Evolutionary conservation across 768 basidiomycete species (phyloP).

Genomic region (Suillus subluteus): DNA sequence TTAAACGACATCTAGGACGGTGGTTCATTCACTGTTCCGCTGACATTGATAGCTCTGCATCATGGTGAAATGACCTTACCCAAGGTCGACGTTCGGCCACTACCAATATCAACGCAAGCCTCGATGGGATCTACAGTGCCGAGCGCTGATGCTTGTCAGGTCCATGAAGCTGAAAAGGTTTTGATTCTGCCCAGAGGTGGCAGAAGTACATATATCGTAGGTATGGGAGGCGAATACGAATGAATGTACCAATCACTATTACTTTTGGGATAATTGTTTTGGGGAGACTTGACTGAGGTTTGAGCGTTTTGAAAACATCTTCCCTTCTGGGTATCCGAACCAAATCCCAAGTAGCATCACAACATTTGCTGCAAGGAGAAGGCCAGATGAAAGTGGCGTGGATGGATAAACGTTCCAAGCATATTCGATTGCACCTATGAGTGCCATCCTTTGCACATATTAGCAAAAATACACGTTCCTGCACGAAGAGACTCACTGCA

Average conservation of each 20-base stretch:
- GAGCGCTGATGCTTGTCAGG: slow-evolving; percentile 78
- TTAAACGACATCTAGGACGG: slow-evolving; percentile 52
- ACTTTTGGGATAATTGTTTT: neutral
- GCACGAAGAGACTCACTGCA: slow-evolving; percentile 56
- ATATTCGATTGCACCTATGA: slow-evolving; percentile 73
- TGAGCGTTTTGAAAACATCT: slow-evolving; percentile 12
- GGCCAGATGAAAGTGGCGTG: slow-evolving; percentile 62
- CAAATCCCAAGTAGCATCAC: slow-evolving; percentile 59
- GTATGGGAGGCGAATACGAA: slow-evolving; percentile 54
- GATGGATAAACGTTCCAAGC: slow-evolving; percentile 91
- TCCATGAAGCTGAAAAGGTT: slow-evolving; percentile 81
- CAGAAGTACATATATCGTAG: slow-evolving; percentile 78
- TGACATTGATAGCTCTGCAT: slow-evolving; percentile 86
- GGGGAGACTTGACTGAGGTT: neutral
- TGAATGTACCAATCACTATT: slow-evolving; percentile 12
- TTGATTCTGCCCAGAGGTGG: slow-evolving; percentile 83
- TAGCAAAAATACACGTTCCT: neutral
- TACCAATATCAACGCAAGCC: slow-evolving; percentile 53
- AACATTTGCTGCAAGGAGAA: slow-evolving; percentile 55
- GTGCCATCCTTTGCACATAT: slow-evolving; percentile 49
- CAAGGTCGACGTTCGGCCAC: slow-evolving; percentile 64
- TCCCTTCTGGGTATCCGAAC: slow-evolving; percentile 50
- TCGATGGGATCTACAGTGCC: slow-evolving; percentile 65
- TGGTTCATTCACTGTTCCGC: slow-evolving; percentile 55
- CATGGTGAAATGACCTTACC: slow-evolving; percentile 83